Base-by-base conservation (phyloP, 805 yeast species). In the Candida morakotiae region DNA sequence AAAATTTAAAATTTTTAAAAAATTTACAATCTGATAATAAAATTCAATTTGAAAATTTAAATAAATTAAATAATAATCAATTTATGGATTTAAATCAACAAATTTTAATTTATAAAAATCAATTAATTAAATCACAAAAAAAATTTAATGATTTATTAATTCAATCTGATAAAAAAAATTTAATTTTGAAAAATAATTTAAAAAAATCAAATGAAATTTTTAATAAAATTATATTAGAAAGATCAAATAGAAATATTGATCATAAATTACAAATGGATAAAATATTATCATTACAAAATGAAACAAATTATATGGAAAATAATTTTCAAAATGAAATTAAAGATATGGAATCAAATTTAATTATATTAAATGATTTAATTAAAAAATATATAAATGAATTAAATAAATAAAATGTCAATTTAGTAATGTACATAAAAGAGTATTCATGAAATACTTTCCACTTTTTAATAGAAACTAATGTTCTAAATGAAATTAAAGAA, bases 1-100 rank as follows among this genome's bases (percentile, higher is more conserved):
- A 62, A 42, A 79, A 79, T 50, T 33, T 45, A 4, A 41, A 33
- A 2, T 27, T 22, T 11, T 24, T 33, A 22, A 28, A 35, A 22
- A 23, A 18, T 16, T 37, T 31, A 9, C 26, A 27, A 18, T n/a
- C 23, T n/a, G 18, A 38, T 2, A 26, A 26, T 20, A 23, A 37
- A 21, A 30, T 31, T n/a, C 28, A 20, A 23, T 17, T 27, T 24
- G 33, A 38, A 28, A 26, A 41, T 23, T n/a, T 8, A 13, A 22
- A 20, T 9, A 28, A 38, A 5, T 18, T 37, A n/a, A 11, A 31
- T 7, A 34, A 28, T 18, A 28, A 20, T 15, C 28, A 41, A 28
- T 15, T 24, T 9, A 24, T 17, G 11, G 44, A 37, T n/a, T 33
- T 28, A 19, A 17, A 16, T 11, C 27, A 27, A n/a, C 38, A 41